These are phyloP conservation scores for Crithidia fasciculata DNA, from an alignment of 208 protist species.

Conservation along the genomic window DNA sequence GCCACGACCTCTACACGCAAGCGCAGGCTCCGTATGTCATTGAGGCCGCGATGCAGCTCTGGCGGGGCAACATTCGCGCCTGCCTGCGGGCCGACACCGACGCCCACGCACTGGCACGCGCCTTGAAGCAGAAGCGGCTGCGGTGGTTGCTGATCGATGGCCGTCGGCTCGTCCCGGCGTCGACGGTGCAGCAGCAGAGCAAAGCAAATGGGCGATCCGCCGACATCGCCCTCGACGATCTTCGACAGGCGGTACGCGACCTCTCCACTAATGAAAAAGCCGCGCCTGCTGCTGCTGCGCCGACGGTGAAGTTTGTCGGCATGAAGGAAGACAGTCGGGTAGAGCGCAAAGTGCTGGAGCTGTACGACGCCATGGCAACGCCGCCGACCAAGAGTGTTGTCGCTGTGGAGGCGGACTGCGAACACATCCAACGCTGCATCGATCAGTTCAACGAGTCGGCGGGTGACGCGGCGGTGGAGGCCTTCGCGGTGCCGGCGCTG, in stretches of 20 bases:
- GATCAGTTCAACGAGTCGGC: constrained; percentile 27
- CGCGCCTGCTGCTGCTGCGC: neutral
- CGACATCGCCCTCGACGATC: constrained; percentile 40
- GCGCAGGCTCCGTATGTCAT: constrained; percentile 43
- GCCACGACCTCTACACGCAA: constrained; percentile 56
- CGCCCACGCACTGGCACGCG: constrained; percentile 37
- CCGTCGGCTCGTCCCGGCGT: constrained; percentile 36
- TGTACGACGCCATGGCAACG: constrained; percentile 38
- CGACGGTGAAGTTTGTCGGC: constrained; percentile 13
- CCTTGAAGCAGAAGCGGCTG: constrained; percentile 52
- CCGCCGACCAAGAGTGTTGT: constrained; percentile 37
- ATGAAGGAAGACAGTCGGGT: constrained; percentile 16
- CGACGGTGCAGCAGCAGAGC: constrained; percentile 48
- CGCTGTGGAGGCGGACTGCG: constrained; percentile 35
- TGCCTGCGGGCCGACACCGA: constrained; percentile 60
- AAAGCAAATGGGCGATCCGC: constrained; percentile 25
- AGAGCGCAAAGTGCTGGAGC: constrained; percentile 38
- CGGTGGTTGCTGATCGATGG: constrained; percentile 58
- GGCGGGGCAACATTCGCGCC: constrained; percentile 69
- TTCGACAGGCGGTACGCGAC: constrained; percentile 43
- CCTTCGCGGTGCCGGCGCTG: constrained; percentile 25
- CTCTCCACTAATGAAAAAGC: constrained; percentile 30
- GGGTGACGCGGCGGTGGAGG: constrained; percentile 19
- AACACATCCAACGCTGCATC: constrained; percentile 44
- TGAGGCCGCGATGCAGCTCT: constrained; percentile 60